Conservation (phyloP, 306 rosid species). For the Lathyrus oleraceus region DNA sequence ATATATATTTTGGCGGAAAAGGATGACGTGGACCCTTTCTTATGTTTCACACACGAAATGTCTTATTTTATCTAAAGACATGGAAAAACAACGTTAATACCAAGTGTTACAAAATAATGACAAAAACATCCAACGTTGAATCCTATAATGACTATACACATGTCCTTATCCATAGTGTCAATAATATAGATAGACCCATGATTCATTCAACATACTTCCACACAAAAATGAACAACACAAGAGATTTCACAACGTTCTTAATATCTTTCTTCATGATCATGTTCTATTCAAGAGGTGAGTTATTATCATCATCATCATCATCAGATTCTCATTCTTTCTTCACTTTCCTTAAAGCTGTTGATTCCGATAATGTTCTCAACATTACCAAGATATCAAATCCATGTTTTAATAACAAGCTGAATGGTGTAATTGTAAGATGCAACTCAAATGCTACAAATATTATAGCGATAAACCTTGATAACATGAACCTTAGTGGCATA, state of each 20-base stretch:
- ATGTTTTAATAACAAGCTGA: conserved; percentile 28
- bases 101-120: conserved; percentile 29
- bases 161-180: conserved; percentile 39
- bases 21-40: not conserved
- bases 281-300: conserved; percentile 34
- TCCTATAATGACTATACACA: conserved; percentile 27
- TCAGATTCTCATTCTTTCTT: conserved; percentile 41
- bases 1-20: not conserved
- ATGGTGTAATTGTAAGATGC: conserved; percentile 32
- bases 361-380: conserved; percentile 44
- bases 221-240: conserved; percentile 33
- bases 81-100: conserved; percentile 2
- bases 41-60: conserved; percentile 11
- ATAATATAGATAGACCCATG: conserved; percentile 26
- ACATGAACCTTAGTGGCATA: conserved; percentile 42
- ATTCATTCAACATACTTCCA: conserved; percentile 4
- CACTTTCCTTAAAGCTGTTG: conserved; percentile 39
- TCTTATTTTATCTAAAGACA: conserved; percentile 32
- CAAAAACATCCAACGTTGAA: not conserved
- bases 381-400: conserved; percentile 25
- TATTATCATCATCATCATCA: conserved; percentile 26
- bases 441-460: conserved; percentile 35
- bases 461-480: conserved; percentile 36
- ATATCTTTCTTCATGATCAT: conserved; percentile 12
- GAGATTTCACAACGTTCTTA: conserved; percentile 16